Percentiles rank a stretch among this genome's conserved stretches.
Evolutionary conservation across 148 eudicot species (phyloP).

Genomic region (Cornus suecica): DNA sequence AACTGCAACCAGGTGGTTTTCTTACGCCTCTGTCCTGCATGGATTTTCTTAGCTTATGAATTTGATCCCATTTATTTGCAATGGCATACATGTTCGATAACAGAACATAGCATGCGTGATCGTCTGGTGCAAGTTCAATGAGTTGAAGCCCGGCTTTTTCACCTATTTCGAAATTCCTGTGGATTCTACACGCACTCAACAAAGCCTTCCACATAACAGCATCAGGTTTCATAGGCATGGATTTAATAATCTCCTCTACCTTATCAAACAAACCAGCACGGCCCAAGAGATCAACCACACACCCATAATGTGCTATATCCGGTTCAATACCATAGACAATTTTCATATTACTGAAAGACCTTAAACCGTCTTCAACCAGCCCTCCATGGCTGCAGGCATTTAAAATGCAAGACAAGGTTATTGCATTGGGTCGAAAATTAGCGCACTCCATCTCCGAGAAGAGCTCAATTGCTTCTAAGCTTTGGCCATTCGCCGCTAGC

Average conservation of each 20-base stretch:
- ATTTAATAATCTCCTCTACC: slow-evolving; percentile 8
- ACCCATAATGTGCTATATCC: slow-evolving; percentile 20
- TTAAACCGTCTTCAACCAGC: slow-evolving; percentile 9
- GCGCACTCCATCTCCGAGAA: slow-evolving; percentile 9
- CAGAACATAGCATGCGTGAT: slow-evolving; percentile 14
- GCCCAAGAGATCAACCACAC: slow-evolving; percentile 22
- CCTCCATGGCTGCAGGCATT: slow-evolving; percentile 26
- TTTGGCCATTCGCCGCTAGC: slow-evolving; percentile 11
- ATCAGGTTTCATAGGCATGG: slow-evolving; percentile 20
- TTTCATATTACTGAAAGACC: slow-evolving; percentile 11
- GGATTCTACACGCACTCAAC: slow-evolving; percentile 21
- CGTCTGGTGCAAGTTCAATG: slow-evolving; percentile 18
- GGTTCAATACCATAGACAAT: slow-evolving; percentile 13
- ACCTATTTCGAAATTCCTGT: slow-evolving; percentile 11
- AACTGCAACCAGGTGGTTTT: slow-evolving; percentile 23
- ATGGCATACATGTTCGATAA: slow-evolving; percentile 19
- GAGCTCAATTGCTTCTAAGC: slow-evolving; percentile 15
- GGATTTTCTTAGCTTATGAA: slow-evolving; percentile 4
- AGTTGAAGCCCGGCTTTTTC: slow-evolving; percentile 4
- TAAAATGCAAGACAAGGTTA: slow-evolving; percentile 18
- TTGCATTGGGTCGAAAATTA: slow-evolving; percentile 3
- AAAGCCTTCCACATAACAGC: slow-evolving; percentile 14
- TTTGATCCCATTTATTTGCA: slow-evolving; percentile 13
- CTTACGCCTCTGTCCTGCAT: slow-evolving; percentile 13
- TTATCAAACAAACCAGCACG: slow-evolving; percentile 17